Evolutionary conservation across 2,329 filamentous ascomycete genomes (phyloP).

Genomic region (Ophiostoma sp.): DNA sequence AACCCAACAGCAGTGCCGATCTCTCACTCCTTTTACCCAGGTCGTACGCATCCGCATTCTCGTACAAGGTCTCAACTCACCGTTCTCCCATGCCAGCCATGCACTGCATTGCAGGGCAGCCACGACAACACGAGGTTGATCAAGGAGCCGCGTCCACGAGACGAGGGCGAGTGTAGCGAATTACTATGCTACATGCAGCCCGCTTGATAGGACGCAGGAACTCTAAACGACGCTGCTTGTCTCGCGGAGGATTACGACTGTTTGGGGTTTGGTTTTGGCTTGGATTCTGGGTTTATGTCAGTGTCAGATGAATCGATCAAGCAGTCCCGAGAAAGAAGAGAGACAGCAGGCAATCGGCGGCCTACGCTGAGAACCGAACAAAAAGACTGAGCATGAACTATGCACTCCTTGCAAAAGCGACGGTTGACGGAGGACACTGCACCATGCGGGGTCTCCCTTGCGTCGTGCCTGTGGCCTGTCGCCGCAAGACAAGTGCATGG

Average conservation of each 20-base stretch:
- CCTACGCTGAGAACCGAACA: not conserved
- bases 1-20: not conserved
- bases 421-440: not conserved
- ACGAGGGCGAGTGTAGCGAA: not conserved
- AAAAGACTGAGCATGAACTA: no score
- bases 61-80: no score
- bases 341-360: not conserved
- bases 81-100: not conserved
- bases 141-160: not conserved
- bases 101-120: not conserved
- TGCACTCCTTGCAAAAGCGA: not conserved
- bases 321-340: not conserved
- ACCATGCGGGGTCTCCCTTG: slow-evolving; percentile 6
- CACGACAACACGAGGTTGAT: not conserved
- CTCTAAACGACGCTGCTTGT: not conserved
- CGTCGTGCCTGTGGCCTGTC: not conserved
- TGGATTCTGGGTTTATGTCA: no score
- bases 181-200: no score
- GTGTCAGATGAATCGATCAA: not conserved
- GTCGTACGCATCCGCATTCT: not conserved
- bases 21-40: not conserved
- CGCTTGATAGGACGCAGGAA: no score
- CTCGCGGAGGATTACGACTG: not conserved
- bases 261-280: not conserved
- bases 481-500: not conserved